Evolutionary conservation across 2,329 filamentous ascomycete genomes (phyloP).

Genomic region (Eutypella sp.): DNA sequence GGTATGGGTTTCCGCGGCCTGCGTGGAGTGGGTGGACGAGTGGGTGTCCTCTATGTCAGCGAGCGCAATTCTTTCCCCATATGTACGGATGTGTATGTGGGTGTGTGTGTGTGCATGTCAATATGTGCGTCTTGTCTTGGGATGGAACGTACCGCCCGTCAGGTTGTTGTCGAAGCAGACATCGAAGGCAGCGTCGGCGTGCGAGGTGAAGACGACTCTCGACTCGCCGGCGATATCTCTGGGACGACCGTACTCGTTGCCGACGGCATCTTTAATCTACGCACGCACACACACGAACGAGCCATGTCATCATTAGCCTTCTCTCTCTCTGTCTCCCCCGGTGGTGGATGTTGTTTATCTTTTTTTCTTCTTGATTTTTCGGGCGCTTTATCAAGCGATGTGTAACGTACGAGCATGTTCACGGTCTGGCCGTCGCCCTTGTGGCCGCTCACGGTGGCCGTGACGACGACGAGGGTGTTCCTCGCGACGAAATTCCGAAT

Average conservation of each 20-base stretch:
- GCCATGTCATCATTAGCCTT: too few species aligned
- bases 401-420: constrained; percentile 76
- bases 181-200: constrained; percentile 87
- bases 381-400: too few species aligned
- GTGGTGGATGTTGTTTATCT: too few species aligned
- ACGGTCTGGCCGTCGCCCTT: constrained; percentile 89
- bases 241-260: constrained; percentile 91
- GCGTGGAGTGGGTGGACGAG: too few species aligned
- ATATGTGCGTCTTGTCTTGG: not conserved
- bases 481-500: constrained; percentile 92
- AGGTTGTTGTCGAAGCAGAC: constrained; percentile 92
- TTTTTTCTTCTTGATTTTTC: too few species aligned
- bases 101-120: not conserved
- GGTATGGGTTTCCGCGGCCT: constrained; percentile 47
- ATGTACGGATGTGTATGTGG: not conserved
- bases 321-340: too few species aligned
- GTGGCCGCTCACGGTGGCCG: constrained; percentile 76
- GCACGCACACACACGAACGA: constrained; percentile 6
- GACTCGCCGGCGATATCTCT: constrained; percentile 90
- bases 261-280: constrained; percentile 95
- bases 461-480: constrained; percentile 93
- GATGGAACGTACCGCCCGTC: constrained; percentile 53
- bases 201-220: constrained; percentile 88
- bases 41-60: too few species aligned
- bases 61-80: too few species aligned